Base-by-base conservation (phyloP, 148 eudicot genomes). In the Cornus florida region DNA sequence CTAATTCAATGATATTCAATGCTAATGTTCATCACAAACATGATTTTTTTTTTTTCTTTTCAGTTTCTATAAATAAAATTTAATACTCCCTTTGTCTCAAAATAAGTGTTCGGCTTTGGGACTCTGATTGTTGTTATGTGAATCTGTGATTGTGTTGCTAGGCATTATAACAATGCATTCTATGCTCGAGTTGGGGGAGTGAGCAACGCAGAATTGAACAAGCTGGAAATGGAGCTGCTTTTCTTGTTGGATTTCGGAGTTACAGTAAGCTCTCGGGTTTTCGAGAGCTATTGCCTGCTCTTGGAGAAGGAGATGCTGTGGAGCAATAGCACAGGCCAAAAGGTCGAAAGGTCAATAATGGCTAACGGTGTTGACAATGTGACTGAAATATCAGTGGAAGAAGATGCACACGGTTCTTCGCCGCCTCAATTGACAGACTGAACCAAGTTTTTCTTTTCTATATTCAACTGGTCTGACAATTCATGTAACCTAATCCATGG, bases 101-200 rank as follows among this genome's bases (percentile, higher is more conserved):
- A 28, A 28, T 28, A 28, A 28, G 28, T 28, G 28, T 28, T 28
- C 28, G 28, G 28, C 28, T 28, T 28, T 28, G 28, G 28, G 28
- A 53, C 20, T 7, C 23, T 62, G 9, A 62, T 62, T 62, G 24
- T 19, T 38, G 2, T 32, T 35, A 2, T 43, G 4, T 6, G 48
- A 9, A 0, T 35, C 38, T 43, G 4, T 6, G 48, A 9, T 6
- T 43, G 62, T 38, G 14, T 11, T 65, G 72, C 7, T 72, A 95
- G 98, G 91, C 99, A 95, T 78, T 88, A 92, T 70, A 92, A 93
- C 88, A 95, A 95, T 43, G 93, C 97, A 31, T 93, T 95, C 75
- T 93, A 87, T 62, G 99, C 99, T 2, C 89, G 92, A 79, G 93
- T 93, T 22, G 99, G 99, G 71, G 99, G 99, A 73, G 92, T 95